A percentile compares a stretch with the other conserved stretches of the same genome.
These are phyloP conservation scores for Calonectria pteridis DNA, from an alignment of 2,329 filamentous ascomycete genomes.

Conservation along the genomic window DNA sequence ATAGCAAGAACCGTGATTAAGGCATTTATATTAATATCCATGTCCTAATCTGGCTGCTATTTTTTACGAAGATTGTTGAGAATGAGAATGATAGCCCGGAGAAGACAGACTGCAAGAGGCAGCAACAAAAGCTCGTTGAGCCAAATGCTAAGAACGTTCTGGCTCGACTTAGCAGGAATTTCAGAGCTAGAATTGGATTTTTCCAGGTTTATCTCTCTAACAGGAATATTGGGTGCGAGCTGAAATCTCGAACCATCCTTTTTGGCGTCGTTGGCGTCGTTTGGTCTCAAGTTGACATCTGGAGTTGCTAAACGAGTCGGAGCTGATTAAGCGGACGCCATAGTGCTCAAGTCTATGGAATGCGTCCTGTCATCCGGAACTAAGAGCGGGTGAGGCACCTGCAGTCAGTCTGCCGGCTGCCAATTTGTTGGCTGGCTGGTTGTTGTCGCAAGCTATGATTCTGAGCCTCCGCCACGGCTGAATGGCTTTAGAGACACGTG, in stretches of 20 bases:
- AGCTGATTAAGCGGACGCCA: background rate
- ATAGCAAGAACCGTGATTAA: conserved; percentile 4
- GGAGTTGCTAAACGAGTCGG: background rate
- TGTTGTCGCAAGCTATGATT: background rate
- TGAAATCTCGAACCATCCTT: background rate
- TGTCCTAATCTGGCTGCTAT: background rate
- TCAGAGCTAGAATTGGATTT: background rate
- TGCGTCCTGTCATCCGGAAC: background rate
- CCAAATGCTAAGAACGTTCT: conserved; percentile 1
- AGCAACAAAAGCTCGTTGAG: background rate
- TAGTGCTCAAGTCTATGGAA: background rate
- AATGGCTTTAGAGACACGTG: too few species aligned
- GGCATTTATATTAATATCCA: conserved; percentile 1
- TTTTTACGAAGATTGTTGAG: background rate
- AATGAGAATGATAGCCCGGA: conserved; percentile 6
- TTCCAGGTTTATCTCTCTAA: background rate
- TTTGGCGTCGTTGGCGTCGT: background rate
- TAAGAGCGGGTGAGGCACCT: background rate
- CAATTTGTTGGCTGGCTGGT: background rate
- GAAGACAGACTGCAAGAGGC: conserved; percentile 4
- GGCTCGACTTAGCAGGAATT: background rate
- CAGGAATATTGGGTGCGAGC: background rate
- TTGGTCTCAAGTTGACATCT: background rate
- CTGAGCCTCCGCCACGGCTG: background rate
- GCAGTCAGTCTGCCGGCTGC: background rate